These are phyloP conservation scores for Fistulinella cinereoalba DNA, from an alignment of 1,284 basidiomycete genomes.

Conservation along the genomic window DNA sequence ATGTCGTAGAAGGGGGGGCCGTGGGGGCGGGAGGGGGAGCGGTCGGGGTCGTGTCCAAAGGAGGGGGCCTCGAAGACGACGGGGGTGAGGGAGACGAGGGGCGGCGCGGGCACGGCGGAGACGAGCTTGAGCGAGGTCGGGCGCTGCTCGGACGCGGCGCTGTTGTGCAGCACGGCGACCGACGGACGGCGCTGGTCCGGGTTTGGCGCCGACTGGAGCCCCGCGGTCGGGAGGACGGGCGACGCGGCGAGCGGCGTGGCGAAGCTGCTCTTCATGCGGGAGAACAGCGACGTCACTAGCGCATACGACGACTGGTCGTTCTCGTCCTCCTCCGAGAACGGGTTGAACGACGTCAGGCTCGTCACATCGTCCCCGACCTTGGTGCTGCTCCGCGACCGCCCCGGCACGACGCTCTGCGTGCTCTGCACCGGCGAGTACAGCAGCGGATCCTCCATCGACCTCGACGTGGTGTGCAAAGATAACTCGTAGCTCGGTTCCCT, in stretches of 20 bases:
- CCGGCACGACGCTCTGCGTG: conserved; percentile 42
- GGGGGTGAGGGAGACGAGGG: conserved; percentile 77
- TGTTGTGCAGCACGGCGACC: conserved; percentile 41
- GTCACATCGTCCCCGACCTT: conserved; percentile 64
- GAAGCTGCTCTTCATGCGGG: conserved; percentile 73
- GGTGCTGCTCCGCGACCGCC: conserved; percentile 60
- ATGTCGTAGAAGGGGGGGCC: conserved; percentile 52
- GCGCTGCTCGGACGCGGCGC: conserved; percentile 48
- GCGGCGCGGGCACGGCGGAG: conserved; percentile 63
- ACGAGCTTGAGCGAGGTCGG: conserved; percentile 55
- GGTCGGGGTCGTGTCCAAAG: conserved; percentile 60
- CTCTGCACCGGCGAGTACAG: conserved; percentile 40
- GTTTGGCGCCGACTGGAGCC: conserved; percentile 25
- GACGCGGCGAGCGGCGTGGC: conserved; percentile 57
- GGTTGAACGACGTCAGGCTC: conserved; percentile 78
- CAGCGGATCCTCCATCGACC: conserved; percentile 31
- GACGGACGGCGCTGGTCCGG: conserved; percentile 58
- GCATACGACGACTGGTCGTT: conserved; percentile 80
- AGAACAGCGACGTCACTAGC: conserved; percentile 72
- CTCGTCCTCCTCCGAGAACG: conserved; percentile 83
- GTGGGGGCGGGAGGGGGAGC: conserved; percentile 52
- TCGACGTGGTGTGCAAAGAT: conserved; percentile 6
- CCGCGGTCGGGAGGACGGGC: conserved; percentile 30
- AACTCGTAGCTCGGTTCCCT: conserved; percentile 8
- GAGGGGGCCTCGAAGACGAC: conserved; percentile 73